Evolutionary conservation across 495 filamentous ascomycete genomes (phyloP).

Genomic region (Penicillium turbatum): DNA sequence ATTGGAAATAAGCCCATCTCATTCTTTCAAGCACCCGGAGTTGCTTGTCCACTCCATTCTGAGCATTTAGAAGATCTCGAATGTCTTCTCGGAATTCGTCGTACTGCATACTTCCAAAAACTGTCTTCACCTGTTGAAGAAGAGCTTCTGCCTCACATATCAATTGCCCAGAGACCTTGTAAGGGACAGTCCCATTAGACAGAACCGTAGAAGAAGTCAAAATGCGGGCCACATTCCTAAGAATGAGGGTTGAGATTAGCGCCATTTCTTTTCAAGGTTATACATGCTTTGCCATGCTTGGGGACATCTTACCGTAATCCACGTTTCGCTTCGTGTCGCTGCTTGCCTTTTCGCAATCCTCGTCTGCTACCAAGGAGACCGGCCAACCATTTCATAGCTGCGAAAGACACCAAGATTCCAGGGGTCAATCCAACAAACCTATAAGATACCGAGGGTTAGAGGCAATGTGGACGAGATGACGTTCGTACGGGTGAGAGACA

Average conservation of each 20-base stretch:
- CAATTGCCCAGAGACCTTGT: constrained; percentile 86
- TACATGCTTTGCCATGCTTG: background rate
- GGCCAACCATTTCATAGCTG: constrained; percentile 66
- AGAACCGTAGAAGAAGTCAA: constrained; percentile 55
- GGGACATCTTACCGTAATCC: constrained; percentile 56
- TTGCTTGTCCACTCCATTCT: constrained; percentile 66
- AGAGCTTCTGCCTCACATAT: constrained; percentile 83
- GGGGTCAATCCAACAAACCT: constrained; percentile 89
- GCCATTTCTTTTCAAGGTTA: background rate
- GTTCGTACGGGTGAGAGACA: constrained; percentile 1
- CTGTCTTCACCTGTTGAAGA: constrained; percentile 55
- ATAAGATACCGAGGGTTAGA: constrained; percentile 19
- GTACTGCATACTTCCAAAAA: constrained; percentile 66
- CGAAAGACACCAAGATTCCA: constrained; percentile 76
- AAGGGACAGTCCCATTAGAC: constrained; percentile 63
- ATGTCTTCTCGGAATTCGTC: constrained; percentile 83
- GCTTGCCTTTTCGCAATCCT: constrained; percentile 55
- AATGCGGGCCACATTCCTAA: constrained; percentile 76
- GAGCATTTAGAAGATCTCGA: constrained; percentile 73
- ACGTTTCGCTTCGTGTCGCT: constrained; percentile 62
- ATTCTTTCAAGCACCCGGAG: constrained; percentile 74
- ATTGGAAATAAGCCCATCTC: constrained; percentile 81
- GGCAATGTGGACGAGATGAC: background rate
- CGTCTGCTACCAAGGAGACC: constrained; percentile 61
- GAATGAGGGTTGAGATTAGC: background rate